Evolutionary conservation across 306 rosid genomes (phyloP), one percentile per base, ranked within the genome.

Genomic region (Vachellia collinsii): DNA sequence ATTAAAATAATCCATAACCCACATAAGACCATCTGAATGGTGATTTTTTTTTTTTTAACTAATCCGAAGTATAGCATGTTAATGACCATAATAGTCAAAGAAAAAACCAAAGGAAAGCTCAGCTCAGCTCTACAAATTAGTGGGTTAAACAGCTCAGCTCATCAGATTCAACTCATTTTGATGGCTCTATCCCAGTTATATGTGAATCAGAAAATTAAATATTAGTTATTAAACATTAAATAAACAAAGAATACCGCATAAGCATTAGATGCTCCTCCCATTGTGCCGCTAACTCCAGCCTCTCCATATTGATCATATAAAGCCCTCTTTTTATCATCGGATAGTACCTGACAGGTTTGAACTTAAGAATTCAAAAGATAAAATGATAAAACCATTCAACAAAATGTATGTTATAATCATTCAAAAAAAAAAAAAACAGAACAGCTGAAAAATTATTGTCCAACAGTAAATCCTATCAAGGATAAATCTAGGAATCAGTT

Each of bases 261-360:
- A 79, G 93, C 91, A 84, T 84, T 91, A 82, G 99, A 88, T 50
- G 80, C 82, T 78, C 97, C 98, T 71, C 97, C 99, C 16, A 94
- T 92, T 37, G 94, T 69, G 79, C 97, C 93, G 89, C 89, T 94
- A 82, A 94, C 93, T 70, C 99, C 99, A 58, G 95, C 97, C 88
- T 94, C 99, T 2, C 99, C 99, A 83, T 90, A 94, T 83, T 88
- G 97, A 90, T 94, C 99, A 86, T 94, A 94, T 81, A 92, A 80
- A 77, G 99, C 91, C 84, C 99, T 90, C 88, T 94, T 93, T 77
- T 94, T 92, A 80, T 94, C 97, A 85, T 94, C 99, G 91, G 99
- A 92, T 89, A 94, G 90, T 84, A 94, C 99, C 99, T 94, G 99
- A 83, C 90, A 29, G 34, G 34, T 1, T 86, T 47, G 80, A 80